phyloP scores from a whole-genome alignment of 768 basidiomycete genomes.

The Gautieria morchelliformis region DNA sequence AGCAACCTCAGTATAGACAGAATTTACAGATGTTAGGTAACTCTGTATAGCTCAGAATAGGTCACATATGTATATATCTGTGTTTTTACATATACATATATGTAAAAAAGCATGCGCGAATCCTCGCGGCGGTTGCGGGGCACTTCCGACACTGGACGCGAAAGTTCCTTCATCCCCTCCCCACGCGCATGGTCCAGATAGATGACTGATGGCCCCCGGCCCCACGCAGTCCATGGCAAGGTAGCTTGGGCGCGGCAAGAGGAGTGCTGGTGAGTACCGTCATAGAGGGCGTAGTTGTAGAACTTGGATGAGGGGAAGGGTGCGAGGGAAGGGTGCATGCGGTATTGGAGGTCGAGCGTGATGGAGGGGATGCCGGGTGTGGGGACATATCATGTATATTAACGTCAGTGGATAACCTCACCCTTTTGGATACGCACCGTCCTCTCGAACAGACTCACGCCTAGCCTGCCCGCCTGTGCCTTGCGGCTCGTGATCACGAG shows the following conservation, averaged over 20 bases:
- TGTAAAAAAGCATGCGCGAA: too few species aligned
- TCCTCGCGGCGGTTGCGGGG: too few species aligned
- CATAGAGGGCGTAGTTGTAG: conserved; percentile 58
- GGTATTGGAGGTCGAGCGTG: conserved; percentile 91
- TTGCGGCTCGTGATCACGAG: conserved; percentile 75
- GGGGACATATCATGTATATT: conserved; percentile 9
- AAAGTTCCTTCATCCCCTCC: conserved; percentile 60
- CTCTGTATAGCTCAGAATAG: too few species aligned
- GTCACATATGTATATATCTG: too few species aligned
- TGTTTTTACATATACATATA: too few species aligned
- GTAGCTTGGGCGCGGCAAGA: conserved; percentile 54
- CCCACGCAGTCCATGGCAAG: conserved; percentile 33
- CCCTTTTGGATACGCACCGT: conserved; percentile 37
- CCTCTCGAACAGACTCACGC: conserved; percentile 80
- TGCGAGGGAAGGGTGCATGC: conserved; percentile 90
- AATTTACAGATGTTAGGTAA: too few species aligned
- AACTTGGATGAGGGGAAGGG: conserved; percentile 80
- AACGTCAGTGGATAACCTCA: not conserved
- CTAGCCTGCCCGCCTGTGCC: conserved; percentile 64
- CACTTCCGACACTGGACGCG: too few species aligned
- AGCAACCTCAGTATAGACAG: too few species aligned
- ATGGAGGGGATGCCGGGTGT: conserved; percentile 77
- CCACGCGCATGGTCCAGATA: conserved; percentile 73
- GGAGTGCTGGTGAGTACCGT: conserved; percentile 59
- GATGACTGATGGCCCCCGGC: conserved; percentile 59